Percentiles rank a stretch among this genome's conserved stretches.
Evolutionary conservation across 2,329 filamentous ascomycete genomes (phyloP).

Genomic region (Zymoseptoria ardabiliae): DNA sequence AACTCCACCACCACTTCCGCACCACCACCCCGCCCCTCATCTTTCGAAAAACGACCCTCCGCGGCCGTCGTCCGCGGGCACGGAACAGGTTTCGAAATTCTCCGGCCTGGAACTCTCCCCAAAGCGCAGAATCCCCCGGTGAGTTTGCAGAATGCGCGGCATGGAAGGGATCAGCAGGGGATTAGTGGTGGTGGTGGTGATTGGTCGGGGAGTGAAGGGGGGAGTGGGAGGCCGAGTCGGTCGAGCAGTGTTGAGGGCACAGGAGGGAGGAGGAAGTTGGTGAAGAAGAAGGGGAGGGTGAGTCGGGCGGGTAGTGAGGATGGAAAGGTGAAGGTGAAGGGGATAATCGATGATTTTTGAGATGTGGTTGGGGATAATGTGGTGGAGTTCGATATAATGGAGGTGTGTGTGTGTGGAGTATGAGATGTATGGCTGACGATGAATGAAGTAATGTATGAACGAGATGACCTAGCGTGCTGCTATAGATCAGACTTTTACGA

Average conservation of each 20-base stretch:
- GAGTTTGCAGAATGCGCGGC: background rate
- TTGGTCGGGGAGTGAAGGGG: background rate
- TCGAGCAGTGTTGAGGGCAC: background rate
- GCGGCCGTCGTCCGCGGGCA: conserved; percentile 26
- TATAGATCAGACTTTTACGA: too few relatives aligned
- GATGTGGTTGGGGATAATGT: too few relatives aligned
- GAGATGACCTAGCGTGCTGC: too few relatives aligned
- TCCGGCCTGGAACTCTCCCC: conserved; percentile 27
- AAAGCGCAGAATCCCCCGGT: conserved; percentile 1
- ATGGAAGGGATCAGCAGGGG: too few relatives aligned
- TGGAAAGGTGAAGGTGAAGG: background rate
- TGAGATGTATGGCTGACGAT: too few relatives aligned
- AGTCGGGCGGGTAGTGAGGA: background rate
- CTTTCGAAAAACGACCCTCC: conserved; percentile 20
- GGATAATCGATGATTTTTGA: background rate
- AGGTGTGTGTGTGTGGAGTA: background rate
- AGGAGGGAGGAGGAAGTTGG: background rate
- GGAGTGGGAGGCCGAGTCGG: background rate
- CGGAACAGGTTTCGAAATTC: conserved; percentile 31
- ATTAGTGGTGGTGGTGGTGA: too few relatives aligned
- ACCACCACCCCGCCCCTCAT: conserved; percentile 6
- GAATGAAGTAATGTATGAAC: too few relatives aligned
- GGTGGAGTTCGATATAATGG: too few relatives aligned
- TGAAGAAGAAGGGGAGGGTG: background rate
- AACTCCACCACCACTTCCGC: background rate